Evolutionary conservation across 495 filamentous ascomycete species (phyloP), one percentile per base, ranked within the genome.

Genomic region (Penicillium nucicola): DNA sequence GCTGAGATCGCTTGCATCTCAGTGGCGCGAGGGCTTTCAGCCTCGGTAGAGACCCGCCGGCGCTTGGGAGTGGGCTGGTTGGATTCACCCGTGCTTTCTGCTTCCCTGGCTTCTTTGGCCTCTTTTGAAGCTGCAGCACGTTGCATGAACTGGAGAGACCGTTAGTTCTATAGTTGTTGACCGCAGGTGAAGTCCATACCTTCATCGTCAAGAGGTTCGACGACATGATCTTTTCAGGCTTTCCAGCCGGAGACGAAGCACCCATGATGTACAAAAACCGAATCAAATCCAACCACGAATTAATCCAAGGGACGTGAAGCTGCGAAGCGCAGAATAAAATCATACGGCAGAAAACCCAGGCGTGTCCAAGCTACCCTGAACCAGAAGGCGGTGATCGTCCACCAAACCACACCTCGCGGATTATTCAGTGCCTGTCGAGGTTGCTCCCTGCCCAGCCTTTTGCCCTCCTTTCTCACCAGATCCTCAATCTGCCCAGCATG

Each of bases 141-240:
- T 79, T 96, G 93, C 93, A 98, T 98, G 69, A 98, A 98, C 82
- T 88, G 42, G 20, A 42, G 15, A 37, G 9, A 37, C 2, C 20
- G 45, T 61, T 51, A 61, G 42, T 22, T 54, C 20, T 14, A 33
- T n/a, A 18, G 22, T n/a, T n/a, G 22, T 12, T 7, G 12, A 51
- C 15, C 11, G 31, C 50, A 57, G 20, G 53, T 30, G 42, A 25
- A 19, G 8, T 23, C 17, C 60, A 35, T 66, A 83, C 84, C 71
- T 96, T 96, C 92, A 97, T 97, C 19, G 88, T 95, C 60, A 95
- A 73, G 15, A 97, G 81, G 45, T 91, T 83, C 2, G 89, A 92
- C 52, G 92, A 96, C 87, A 95, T 93, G 9, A 75, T 74, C 72
- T 95, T 95, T 15, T 71, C 64, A 22, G 76, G 63, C 62, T 72